Conservation (phyloP, 2,329 filamentous ascomycete genomes). For the Ascochyta koolunga region DNA sequence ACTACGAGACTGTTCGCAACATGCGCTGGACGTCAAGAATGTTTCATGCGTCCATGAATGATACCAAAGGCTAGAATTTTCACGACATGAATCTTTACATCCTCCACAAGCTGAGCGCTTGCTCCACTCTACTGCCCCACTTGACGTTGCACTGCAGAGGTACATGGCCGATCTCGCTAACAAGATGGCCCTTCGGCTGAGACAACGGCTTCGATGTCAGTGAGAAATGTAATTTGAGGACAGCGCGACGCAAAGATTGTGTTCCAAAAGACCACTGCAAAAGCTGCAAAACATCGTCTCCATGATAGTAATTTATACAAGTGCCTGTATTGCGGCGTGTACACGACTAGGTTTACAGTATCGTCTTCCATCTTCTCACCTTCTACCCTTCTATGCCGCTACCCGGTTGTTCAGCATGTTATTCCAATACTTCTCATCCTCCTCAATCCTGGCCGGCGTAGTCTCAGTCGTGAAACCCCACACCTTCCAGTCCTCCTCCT, state of each 20-base stretch:
- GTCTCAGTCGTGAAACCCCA: constrained; percentile 68
- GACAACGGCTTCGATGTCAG: background rate
- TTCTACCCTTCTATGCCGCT: background rate
- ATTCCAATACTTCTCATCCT: constrained; percentile 32
- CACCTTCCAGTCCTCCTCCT: constrained; percentile 63
- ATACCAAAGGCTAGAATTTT: constrained; percentile 17
- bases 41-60: constrained; percentile 15
- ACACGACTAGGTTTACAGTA: constrained; percentile 25
- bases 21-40: constrained; percentile 11
- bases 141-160: constrained; percentile 11
- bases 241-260: background rate
- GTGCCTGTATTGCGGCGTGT: constrained; percentile 9
- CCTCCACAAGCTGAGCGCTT: constrained; percentile 2
- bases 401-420: constrained; percentile 27
- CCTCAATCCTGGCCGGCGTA: constrained; percentile 28
- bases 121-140: constrained; percentile 8
- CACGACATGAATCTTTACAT: constrained; percentile 12
- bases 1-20: constrained; percentile 7
- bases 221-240: background rate
- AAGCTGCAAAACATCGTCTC: background rate
- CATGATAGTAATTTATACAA: constrained; percentile 8
- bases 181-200: background rate
- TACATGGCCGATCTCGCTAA: background rate
- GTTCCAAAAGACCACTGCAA: background rate
- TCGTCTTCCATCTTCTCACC: background rate